Percentiles rank a stretch among this genome's conserved stretches.
These are phyloP conservation scores for Scheffersomyces stipitis DNA, from an alignment of 805 yeast species.

Conservation along the genomic window DNA sequence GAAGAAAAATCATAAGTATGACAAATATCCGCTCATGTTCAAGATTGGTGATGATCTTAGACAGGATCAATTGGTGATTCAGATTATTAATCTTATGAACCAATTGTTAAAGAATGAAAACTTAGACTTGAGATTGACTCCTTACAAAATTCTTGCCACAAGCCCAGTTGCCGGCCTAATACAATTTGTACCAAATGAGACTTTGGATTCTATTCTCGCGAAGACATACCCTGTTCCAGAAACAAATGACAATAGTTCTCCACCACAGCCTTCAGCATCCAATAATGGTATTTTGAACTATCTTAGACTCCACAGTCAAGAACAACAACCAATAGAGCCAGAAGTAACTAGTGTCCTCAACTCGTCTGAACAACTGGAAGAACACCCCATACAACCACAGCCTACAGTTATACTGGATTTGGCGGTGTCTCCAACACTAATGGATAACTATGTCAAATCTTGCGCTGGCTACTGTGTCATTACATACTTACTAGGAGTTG, in stretches of 20 bases:
- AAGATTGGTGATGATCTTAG: constrained; percentile 94
- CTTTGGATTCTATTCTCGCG: constrained; percentile 75
- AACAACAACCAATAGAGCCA: constrained; percentile 26
- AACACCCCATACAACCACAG: constrained; percentile 39
- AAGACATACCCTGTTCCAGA: constrained; percentile 18
- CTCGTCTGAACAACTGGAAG: constrained; percentile 2
- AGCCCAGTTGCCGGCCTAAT: constrained; percentile 90
- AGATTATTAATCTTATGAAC: constrained; percentile 89
- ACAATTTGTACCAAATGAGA: constrained; percentile 91
- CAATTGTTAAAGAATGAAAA: constrained; percentile 84
- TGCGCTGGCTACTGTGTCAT: constrained; percentile 98
- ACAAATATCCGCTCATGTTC: constrained; percentile 78
- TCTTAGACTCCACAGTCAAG: constrained; percentile 55
- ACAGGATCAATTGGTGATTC: constrained; percentile 96
- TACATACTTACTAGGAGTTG: constrained; percentile 92
- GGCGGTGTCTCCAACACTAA: constrained; percentile 60
- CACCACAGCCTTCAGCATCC: constrained; percentile 5
- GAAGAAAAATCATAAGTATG: constrained; percentile 28
- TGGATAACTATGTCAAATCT: constrained; percentile 93
- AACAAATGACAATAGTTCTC: constrained; percentile 2
- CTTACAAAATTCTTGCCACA: constrained; percentile 88
- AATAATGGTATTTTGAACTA: constrained; percentile 76
- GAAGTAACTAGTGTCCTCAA: constrained; percentile 22
- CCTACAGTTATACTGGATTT: constrained; percentile 38
- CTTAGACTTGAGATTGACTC: constrained; percentile 81